These are phyloP conservation scores for Nepenthes mirabilis DNA, from an alignment of 148 eudicot genomes.

Conservation along the genomic window DNA sequence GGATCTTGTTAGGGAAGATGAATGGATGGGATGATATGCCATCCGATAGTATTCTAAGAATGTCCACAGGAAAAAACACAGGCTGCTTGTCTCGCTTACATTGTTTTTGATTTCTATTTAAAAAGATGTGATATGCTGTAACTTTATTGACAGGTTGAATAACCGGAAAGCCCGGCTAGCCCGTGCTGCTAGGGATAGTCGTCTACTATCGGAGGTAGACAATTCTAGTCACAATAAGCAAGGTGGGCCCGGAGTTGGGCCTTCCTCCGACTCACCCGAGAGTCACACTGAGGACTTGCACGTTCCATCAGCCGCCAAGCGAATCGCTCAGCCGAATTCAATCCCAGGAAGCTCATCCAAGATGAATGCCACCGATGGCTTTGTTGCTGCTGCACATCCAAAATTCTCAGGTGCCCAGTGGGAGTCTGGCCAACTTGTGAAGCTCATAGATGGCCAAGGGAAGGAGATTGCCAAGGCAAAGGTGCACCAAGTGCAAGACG, in stretches of 20 bases:
- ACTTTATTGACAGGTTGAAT: constrained; percentile 49
- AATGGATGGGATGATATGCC: too few species aligned
- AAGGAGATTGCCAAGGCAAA: constrained; percentile 64
- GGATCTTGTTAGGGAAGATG: too few species aligned
- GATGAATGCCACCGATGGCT: constrained; percentile 8
- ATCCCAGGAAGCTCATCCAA: constrained; percentile 13
- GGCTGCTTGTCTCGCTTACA: not conserved
- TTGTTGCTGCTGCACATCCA: not conserved
- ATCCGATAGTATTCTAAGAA: too few species aligned
- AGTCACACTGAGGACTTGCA: constrained; percentile 17
- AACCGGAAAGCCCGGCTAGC: constrained; percentile 87
- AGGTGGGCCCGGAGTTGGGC: constrained; percentile 18
- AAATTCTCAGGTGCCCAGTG: constrained; percentile 13
- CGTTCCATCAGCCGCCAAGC: constrained; percentile 15
- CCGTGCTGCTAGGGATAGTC: constrained; percentile 65
- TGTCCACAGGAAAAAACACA: not conserved
- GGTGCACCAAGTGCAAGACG: constrained; percentile 57
- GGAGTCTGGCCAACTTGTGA: constrained; percentile 50
- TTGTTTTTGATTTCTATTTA: not conserved
- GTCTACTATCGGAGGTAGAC: constrained; percentile 36
- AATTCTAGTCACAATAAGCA: constrained; percentile 29
- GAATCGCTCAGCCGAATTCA: constrained; percentile 9
- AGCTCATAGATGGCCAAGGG: constrained; percentile 38
- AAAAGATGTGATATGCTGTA: not conserved
- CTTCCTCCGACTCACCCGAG: constrained; percentile 27